Evolutionary conservation across 2,329 filamentous ascomycete species (phyloP), one percentile per base, ranked within the genome.

Genomic region (Orbilia ellipsospora): DNA sequence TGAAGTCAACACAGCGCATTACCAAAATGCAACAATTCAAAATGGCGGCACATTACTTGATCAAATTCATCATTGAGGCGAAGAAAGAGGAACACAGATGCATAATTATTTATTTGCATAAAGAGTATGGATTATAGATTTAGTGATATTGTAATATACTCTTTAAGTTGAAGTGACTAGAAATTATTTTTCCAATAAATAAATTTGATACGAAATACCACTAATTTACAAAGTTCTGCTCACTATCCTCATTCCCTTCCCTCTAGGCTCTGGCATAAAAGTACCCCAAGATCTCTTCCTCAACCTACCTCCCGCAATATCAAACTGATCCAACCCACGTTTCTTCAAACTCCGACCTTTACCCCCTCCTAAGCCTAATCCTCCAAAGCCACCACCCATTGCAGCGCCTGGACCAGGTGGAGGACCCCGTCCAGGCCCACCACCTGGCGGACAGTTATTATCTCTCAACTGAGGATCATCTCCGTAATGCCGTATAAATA

Each of bases 191-290:
- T 23, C 23, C 23, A 23, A 23, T 23, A 23, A 23, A 4, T 2
- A 4, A 23, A 23, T 23, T 23, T 23, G 23, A 23, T 23, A 23
- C 5, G 15, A 7, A n/a, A 1, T 48, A 48, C 8, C 44, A 23
- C 31, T 10, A 36, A 6, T 6, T 36, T 10, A 36, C 8, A 36
- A 36, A 36, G 18, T 50, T 28, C 72, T 63, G 7, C 42, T 67
- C 31, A 68, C 55, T 45, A 75, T 50, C n/a, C 64, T 68, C 31
- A 75, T 36, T 0, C 72, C 72, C 15, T 48, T 62, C n/a, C 72
- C 72, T 10, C 4, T 54, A 0, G 59, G 23, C 31, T 69, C 72
- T 1, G 72, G 72, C 50, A 48, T 62, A 26, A 75, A 67, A 7
- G 52, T 16, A 10, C 67, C 67, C 55, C 54, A 51, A 1, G 52